Conservation (phyloP, 495 filamentous ascomycete species). For the Aspergillus panamensis region DNA sequence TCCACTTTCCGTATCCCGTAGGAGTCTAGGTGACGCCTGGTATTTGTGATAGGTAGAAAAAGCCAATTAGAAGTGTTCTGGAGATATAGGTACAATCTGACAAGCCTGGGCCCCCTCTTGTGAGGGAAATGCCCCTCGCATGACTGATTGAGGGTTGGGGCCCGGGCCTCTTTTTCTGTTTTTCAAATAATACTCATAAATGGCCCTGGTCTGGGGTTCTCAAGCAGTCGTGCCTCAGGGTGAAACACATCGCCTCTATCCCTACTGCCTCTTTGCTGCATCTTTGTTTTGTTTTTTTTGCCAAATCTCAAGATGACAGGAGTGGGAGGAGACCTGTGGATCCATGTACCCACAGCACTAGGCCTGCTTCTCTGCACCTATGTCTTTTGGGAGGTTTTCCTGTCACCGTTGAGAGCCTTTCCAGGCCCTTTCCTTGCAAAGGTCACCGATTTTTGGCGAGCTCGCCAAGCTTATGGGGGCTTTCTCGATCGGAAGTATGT, state of each 20-base stretch:
- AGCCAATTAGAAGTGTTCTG: neutral
- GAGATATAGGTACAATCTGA: neutral
- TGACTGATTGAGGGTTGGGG: neutral
- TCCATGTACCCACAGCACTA: slow-evolving; percentile 6
- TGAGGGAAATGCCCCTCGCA: neutral
- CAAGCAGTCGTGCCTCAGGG: neutral
- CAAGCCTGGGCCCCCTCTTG: neutral
- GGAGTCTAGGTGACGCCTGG: neutral
- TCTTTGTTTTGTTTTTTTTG: neutral
- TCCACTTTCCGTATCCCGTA: slow-evolving; percentile 6
- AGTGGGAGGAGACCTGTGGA: neutral
- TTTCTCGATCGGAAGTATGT: slow-evolving; percentile 28
- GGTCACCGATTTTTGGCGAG: slow-evolving; percentile 31
- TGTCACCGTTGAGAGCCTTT: slow-evolving; percentile 26
- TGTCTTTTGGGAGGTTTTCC: slow-evolving; percentile 25
- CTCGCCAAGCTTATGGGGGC: slow-evolving; percentile 26
- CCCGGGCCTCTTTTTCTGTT: too few relatives aligned
- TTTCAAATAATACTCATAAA: slow-evolving; percentile 5
- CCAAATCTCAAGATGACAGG: slow-evolving; percentile 4
- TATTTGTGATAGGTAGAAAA: neutral
- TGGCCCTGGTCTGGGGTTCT: neutral
- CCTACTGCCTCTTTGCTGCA: neutral
- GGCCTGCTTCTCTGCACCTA: slow-evolving; percentile 3
- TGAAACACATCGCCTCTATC: slow-evolving; percentile 1
- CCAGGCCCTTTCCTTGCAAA: slow-evolving; percentile 25